Percentiles rank a stretch among this genome's conserved stretches.
Conservation (phyloP, 2,329 filamentous ascomycete species). For the Fusarium camptoceras region DNA sequence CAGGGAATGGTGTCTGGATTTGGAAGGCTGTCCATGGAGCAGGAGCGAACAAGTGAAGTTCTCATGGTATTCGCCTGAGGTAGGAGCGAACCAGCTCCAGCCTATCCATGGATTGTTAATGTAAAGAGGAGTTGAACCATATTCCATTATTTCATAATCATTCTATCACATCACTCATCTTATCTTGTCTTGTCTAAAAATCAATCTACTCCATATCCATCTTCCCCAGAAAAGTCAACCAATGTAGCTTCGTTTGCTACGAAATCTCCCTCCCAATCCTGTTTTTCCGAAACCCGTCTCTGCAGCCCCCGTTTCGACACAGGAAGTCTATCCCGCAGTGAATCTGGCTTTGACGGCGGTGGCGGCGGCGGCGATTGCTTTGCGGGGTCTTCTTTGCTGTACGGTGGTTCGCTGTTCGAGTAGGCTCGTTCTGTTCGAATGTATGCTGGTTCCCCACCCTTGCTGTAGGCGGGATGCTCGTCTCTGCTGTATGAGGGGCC, state of each 20-base stretch:
- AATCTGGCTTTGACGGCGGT: constrained; percentile 4
- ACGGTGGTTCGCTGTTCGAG: constrained; percentile 1
- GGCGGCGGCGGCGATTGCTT: not conserved
- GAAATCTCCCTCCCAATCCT: constrained; percentile 34
- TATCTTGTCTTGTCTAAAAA: constrained; percentile 17
- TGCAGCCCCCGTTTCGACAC: constrained; percentile 31
- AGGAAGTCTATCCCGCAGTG: constrained; percentile 19
- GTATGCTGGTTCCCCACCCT: constrained; percentile 5
- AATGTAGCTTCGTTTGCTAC: constrained; percentile 35
- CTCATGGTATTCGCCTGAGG: not conserved
- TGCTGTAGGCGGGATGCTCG: constrained; percentile 12
- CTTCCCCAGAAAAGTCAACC: constrained; percentile 35
- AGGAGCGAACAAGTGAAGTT: not conserved
- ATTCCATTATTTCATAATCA: constrained; percentile 28
- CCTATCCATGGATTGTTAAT: not conserved
- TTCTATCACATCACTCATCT: constrained; percentile 7
- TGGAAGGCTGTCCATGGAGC: no score
- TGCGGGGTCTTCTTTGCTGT: constrained; percentile 4
- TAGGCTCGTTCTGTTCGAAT: constrained; percentile 10
- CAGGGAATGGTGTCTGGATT: accelerated
- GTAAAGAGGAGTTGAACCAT: not conserved
- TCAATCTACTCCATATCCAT: constrained; percentile 31
- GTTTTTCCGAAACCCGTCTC: constrained; percentile 22
- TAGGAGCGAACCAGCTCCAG: not conserved
- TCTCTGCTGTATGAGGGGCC: constrained; percentile 18